Evolutionary conservation across 306 rosid species (phyloP).

Genomic region (Malus sylvestris): DNA sequence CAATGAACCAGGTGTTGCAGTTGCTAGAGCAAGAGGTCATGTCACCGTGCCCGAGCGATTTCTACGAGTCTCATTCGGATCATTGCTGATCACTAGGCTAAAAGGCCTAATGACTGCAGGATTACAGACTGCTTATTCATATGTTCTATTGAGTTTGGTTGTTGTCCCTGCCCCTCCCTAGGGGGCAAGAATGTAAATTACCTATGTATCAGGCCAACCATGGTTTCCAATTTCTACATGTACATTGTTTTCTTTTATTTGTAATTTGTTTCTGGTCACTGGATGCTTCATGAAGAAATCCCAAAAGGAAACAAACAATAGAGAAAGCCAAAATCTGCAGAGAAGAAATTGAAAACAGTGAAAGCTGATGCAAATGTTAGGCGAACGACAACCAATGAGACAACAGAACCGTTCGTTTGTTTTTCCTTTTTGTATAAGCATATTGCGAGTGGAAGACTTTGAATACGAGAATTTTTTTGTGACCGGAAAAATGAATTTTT

Average conservation of each 20-base stretch:
- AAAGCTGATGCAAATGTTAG: too few species aligned
- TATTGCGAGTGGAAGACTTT: too few species aligned
- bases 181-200: constrained; percentile 29
- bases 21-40: constrained; percentile 74
- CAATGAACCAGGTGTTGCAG: constrained; percentile 80
- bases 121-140: not conserved
- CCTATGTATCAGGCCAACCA: not conserved
- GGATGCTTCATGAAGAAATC: not conserved
- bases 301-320: not conserved
- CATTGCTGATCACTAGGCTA: constrained; percentile 16
- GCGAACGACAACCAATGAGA: too few species aligned
- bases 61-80: constrained; percentile 85
- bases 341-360: not conserved
- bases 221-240: not conserved
- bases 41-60: constrained; percentile 81
- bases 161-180: constrained; percentile 6
- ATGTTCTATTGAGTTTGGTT: not conserved
- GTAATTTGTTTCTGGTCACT: too few species aligned
- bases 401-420: too few species aligned
- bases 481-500: too few species aligned
- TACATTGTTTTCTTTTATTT: too few species aligned
- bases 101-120: not conserved
- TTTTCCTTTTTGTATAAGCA: too few species aligned
- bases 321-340: not conserved
- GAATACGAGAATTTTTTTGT: too few species aligned